These are phyloP conservation scores for Pseudonectria buxi DNA, from an alignment of 2,329 filamentous ascomycete species.

Conservation along the genomic window DNA sequence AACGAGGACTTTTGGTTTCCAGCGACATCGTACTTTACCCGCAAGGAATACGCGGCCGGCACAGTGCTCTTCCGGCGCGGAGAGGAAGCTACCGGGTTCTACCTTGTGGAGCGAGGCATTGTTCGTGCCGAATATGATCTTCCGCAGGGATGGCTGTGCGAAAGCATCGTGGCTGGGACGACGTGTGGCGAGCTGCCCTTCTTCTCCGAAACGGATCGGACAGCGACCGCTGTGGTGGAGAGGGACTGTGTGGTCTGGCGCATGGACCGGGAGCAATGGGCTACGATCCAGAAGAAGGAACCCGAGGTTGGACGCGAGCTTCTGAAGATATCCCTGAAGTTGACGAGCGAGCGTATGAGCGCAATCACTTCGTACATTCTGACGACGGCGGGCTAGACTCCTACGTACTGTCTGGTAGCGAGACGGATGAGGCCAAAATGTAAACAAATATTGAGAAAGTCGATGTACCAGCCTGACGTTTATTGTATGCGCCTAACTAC, in stretches of 20 bases:
- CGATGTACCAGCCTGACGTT: conserved; percentile 2
- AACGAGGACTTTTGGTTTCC: conserved; percentile 96
- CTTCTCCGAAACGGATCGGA: conserved; percentile 83
- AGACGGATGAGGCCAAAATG: neutral
- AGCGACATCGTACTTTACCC: conserved; percentile 66
- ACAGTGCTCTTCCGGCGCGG: conserved; percentile 72
- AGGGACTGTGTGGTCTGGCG: conserved; percentile 77
- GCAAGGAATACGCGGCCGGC: conserved; percentile 60
- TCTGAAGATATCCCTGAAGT: conserved; percentile 78
- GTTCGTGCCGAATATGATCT: conserved; percentile 84
- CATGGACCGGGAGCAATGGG: conserved; percentile 67
- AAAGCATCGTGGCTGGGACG: conserved; percentile 88
- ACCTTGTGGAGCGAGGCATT: conserved; percentile 83
- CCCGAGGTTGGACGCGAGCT: conserved; percentile 77
- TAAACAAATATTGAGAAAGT: neutral
- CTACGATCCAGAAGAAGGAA: conserved; percentile 62
- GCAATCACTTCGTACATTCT: conserved; percentile 54
- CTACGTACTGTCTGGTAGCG: conserved; percentile 1
- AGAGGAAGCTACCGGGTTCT: conserved; percentile 75
- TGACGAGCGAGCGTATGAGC: conserved; percentile 88
- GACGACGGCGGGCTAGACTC: conserved; percentile 38
- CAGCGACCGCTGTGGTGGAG: conserved; percentile 79
- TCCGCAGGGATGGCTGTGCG: conserved; percentile 80
- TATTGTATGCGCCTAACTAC: no score
- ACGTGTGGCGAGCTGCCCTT: conserved; percentile 96